These are phyloP conservation scores for Albizia julibrissin DNA, from an alignment of 306 rosid genomes.

Conservation along the genomic window DNA sequence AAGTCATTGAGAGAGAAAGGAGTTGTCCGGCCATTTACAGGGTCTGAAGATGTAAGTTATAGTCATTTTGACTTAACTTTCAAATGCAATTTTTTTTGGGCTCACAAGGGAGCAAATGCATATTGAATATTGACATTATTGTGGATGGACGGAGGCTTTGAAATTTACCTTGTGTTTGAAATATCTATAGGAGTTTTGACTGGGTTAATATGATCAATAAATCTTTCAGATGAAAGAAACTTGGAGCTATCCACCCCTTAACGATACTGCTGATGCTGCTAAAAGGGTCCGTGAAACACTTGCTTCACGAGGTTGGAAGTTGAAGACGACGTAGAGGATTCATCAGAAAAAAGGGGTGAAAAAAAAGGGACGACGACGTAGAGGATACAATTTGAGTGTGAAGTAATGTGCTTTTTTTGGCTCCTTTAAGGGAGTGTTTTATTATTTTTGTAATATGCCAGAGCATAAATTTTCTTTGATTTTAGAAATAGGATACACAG, in stretches of 20 bases:
- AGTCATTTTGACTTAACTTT: background rate
- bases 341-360: background rate
- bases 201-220: conserved; percentile 2
- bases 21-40: conserved; percentile 82
- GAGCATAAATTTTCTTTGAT: conserved; percentile 19
- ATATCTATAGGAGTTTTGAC: background rate
- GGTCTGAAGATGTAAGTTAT: conserved; percentile 87
- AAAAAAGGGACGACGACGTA: background rate
- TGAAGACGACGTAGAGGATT: conserved; percentile 48
- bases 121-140: conserved; percentile 13
- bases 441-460: conserved; percentile 13
- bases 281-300: conserved; percentile 70
- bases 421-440: background rate
- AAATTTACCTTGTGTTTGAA: conserved; percentile 2
- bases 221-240: conserved; percentile 79
- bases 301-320: conserved; percentile 87
- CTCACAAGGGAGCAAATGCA: background rate
- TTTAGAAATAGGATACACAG: conserved; percentile 30
- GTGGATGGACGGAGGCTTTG: conserved; percentile 21
- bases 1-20: conserved; percentile 73
- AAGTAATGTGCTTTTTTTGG: background rate
- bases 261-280: conserved; percentile 85
- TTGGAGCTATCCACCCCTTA: conserved; percentile 98
- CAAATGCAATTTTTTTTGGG: background rate
- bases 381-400: conserved; percentile 29